phyloP scores from a whole-genome alignment of 495 filamentous ascomycete species.

The Delitschia confertaspora region DNA sequence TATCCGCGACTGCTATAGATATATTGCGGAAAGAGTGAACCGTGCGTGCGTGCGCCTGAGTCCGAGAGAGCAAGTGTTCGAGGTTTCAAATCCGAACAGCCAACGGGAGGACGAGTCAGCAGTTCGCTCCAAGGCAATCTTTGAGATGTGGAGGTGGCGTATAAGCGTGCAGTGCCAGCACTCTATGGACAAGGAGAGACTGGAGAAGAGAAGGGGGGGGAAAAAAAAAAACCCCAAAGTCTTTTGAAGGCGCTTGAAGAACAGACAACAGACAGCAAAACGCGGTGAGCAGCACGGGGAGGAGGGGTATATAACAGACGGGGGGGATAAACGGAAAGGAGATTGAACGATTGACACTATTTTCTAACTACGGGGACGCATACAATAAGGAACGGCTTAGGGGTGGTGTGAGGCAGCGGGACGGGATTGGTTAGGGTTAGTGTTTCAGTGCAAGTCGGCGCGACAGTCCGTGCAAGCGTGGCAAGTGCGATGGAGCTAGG shows the following conservation, averaged over 20 bases:
- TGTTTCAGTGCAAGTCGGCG: slow-evolving; percentile 16
- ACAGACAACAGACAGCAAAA: background rate
- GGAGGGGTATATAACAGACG: background rate
- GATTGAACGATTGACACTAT: background rate
- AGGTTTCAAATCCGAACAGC: slow-evolving; percentile 22
- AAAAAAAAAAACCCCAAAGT: too few relatives aligned
- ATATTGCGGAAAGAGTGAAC: slow-evolving; percentile 24
- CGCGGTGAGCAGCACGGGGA: background rate
- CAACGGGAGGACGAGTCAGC: background rate
- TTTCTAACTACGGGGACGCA: too few relatives aligned
- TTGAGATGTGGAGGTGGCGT: background rate
- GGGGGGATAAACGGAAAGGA: background rate
- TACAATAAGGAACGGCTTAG: background rate
- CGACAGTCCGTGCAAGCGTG: slow-evolving; percentile 7
- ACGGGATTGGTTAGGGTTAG: slow-evolving; percentile 9
- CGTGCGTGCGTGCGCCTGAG: slow-evolving; percentile 1
- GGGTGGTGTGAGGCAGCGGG: background rate
- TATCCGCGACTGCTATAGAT: slow-evolving; percentile 15
- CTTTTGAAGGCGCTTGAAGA: background rate
- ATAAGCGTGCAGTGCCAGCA: background rate
- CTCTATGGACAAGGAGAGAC: too few relatives aligned
- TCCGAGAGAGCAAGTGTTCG: slow-evolving; percentile 4
- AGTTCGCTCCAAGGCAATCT: background rate
- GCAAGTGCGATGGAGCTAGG: too few relatives aligned
- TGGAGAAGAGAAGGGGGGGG: too few relatives aligned